These are phyloP conservation scores for Inga leiocalycina DNA, from an alignment of 306 rosid species.

Conservation along the genomic window DNA sequence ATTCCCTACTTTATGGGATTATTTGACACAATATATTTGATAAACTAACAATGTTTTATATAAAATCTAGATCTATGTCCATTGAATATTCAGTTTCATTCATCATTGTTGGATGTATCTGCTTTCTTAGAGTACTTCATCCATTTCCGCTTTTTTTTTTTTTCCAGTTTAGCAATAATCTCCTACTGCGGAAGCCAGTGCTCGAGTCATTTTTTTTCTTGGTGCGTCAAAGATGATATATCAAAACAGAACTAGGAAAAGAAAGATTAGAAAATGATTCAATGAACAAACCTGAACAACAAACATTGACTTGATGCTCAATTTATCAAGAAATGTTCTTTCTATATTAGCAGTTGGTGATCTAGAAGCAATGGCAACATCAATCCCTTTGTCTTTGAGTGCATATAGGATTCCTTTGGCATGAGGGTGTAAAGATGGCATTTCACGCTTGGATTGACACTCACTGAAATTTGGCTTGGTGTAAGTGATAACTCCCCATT, in stretches of 20 bases:
- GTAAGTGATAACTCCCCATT: background rate
- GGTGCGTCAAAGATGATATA: background rate
- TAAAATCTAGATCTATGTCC: conserved; percentile 25
- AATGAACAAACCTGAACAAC: conserved; percentile 30
- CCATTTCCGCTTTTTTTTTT: conserved; percentile 74
- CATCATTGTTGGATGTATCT: conserved; percentile 40
- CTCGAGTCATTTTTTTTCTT: background rate
- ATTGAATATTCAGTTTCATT: conserved; percentile 33
- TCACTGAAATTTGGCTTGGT: conserved; percentile 55
- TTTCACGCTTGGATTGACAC: conserved; percentile 80
- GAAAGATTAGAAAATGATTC: background rate
- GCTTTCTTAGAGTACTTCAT: conserved; percentile 46
- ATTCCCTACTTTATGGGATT: background rate
- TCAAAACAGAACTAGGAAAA: background rate
- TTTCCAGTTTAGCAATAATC: background rate
- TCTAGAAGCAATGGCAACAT: conserved; percentile 84
- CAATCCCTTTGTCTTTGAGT: conserved; percentile 72
- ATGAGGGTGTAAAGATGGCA: conserved; percentile 75
- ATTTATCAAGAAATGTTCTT: conserved; percentile 61
- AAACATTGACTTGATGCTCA: conserved; percentile 34
- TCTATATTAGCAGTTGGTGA: conserved; percentile 88
- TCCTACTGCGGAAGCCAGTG: background rate
- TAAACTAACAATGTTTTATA: background rate
- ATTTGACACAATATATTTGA: background rate
- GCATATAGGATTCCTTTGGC: conserved; percentile 72